Percentiles rank a stretch among this genome's conserved stretches.
phyloP scores from a whole-genome alignment of 2,329 filamentous ascomycete genomes.

The Plectosphaerella plurivora region DNA sequence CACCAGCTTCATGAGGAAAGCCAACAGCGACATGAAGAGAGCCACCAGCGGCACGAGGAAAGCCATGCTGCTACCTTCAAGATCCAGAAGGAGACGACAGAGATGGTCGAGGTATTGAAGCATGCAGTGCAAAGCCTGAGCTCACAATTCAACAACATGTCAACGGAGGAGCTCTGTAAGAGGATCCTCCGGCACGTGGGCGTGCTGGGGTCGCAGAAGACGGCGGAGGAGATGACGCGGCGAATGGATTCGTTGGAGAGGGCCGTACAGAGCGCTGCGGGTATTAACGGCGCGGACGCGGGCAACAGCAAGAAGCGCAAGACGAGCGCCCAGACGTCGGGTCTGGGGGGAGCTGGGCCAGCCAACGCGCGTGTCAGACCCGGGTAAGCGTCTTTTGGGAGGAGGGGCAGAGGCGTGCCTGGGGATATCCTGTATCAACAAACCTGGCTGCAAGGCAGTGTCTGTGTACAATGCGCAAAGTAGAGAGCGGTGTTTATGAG shows the following conservation, averaged over 20 bases:
- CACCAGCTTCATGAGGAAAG: no score
- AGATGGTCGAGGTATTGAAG: constrained; percentile 24
- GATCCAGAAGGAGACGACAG: background rate
- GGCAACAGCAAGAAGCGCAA: constrained; percentile 5
- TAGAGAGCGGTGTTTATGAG: no score
- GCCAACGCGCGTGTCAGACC: no score
- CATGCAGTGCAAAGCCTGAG: constrained; percentile 35
- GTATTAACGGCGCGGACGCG: constrained; percentile 1
- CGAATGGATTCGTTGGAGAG: constrained; percentile 1
- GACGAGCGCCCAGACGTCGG: background rate
- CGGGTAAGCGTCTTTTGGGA: no score
- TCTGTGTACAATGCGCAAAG: no score
- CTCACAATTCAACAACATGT: constrained; percentile 44
- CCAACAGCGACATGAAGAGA: no score
- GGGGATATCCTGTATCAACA: no score
- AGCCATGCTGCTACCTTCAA: no score
- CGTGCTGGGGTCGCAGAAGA: constrained; percentile 5
- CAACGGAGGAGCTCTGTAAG: constrained; percentile 34
- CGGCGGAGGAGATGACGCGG: constrained; percentile 4
- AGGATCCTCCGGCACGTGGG: constrained; percentile 32
- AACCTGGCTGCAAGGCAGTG: no score
- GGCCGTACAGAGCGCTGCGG: background rate
- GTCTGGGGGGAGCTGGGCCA: no score
- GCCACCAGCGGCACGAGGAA: no score
- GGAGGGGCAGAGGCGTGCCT: no score